phyloP scores from a whole-genome alignment of 345 rosid genomes.

The Eucalyptus erythrocorys region DNA sequence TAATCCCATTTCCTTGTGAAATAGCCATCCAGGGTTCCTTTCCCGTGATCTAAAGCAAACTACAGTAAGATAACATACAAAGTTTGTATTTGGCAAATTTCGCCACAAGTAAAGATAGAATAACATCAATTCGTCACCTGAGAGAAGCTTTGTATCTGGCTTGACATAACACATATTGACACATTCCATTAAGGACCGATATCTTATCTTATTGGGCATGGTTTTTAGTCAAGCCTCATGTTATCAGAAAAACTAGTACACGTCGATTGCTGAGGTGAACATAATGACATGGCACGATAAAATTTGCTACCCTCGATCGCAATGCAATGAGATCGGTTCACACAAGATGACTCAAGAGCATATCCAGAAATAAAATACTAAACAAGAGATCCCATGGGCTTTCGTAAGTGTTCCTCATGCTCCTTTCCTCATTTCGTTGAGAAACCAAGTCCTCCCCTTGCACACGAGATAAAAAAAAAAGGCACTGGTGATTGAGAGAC shows the following conservation, averaged over 20 bases:
- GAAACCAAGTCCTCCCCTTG: background rate
- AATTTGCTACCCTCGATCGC: background rate
- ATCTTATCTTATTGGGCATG: background rate
- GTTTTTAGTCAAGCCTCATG: background rate
- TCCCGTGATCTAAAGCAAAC: too few relatives aligned
- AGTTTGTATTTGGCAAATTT: too few relatives aligned
- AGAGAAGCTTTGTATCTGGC: background rate
- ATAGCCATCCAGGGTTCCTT: too few relatives aligned
- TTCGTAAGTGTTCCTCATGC: background rate
- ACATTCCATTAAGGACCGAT: background rate
- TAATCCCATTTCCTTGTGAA: too few relatives aligned
- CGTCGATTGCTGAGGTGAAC: background rate
- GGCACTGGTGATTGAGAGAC: background rate
- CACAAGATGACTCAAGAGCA: background rate
- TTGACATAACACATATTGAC: background rate
- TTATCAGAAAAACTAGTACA: background rate
- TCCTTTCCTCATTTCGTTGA: background rate
- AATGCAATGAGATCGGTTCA: background rate
- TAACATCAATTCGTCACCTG: too few relatives aligned
- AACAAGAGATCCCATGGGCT: background rate
- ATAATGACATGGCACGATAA: background rate
- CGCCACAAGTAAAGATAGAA: background rate
- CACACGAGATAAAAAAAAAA: background rate
- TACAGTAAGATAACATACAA: too few relatives aligned
- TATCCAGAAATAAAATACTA: too few relatives aligned